Evolutionary conservation across 176 grass and related monocot species (phyloP), one percentile per base, ranked within the genome.

Genomic region (Echinochloa phyllopogon): DNA sequence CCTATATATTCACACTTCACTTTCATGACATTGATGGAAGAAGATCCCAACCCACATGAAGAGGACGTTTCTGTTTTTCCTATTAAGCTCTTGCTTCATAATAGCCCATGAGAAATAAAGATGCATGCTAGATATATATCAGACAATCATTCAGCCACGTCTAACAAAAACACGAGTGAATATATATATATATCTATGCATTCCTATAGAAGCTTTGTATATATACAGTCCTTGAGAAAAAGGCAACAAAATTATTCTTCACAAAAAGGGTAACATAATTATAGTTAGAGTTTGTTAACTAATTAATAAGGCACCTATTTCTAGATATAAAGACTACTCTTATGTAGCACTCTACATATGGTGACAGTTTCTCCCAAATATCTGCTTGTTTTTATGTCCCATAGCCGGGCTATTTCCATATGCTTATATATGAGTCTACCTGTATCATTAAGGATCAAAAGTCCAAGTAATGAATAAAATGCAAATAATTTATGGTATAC

Each of bases 1-100:
- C 64, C 65, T 21, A 75, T 9, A 8, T 51, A 53, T 81, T 81
- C 82, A 89, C 75, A 89, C 75, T 89, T 85, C 82, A 66, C 21
- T 84, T 67, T 85, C 86, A 47, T 33, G 14, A 79, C 27, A 79
- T 25, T 67, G 33, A 78, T 71, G 37, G 51, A 77, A 77, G 43
- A 60, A 53, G 47, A 80, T 43, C 79, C 13, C 50, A 68, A 69
- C 49, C 44, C 65, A 27, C 2, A 77, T 55, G 56, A 79, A 65
- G 24, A 47, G 25, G 24, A 82, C 43, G 1, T 56, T 71, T 72
- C 15, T 67, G 17, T 50, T 48, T 82, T 36, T 12, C 1, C 8
- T 75, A 49, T 69, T 49, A 68, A 69, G 21, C 5, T 82, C 33
- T 40, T 41, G 29, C 29, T 39, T 39, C 51, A 10, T 13, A 55